Conservation (phyloP, 495 filamentous ascomycete genomes). For the Aspergillus ellipticus region DNA sequence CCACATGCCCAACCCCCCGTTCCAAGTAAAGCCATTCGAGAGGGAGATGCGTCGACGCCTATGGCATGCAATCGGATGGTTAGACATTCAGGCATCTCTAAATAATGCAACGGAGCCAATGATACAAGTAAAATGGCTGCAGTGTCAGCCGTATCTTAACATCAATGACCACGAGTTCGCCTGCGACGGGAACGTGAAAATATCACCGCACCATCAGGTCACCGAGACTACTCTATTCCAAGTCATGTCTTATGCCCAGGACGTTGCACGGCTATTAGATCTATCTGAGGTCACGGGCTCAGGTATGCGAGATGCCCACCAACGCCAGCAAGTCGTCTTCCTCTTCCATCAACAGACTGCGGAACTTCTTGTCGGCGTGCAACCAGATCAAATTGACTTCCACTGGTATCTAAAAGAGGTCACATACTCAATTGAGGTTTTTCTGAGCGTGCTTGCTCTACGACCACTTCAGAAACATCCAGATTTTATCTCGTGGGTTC, state of each 20-base stretch:
- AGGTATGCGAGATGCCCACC: not conserved
- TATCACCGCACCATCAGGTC: not conserved
- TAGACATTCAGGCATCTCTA: not conserved
- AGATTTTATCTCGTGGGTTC: not conserved
- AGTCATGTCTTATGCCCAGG: not conserved
- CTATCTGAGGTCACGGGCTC: too few species aligned
- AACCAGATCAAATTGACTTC: not conserved
- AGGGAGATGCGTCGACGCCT: not conserved
- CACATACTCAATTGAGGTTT: not conserved
- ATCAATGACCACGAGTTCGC: not conserved
- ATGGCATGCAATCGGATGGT: not conserved
- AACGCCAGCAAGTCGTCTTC: not conserved
- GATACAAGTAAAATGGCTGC: not conserved
- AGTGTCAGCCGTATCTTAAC: not conserved
- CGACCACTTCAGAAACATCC: not conserved
- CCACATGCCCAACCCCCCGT: not conserved
- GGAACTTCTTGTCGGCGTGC: not conserved
- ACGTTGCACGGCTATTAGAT: not conserved
- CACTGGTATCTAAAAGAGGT: not conserved
- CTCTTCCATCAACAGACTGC: not conserved
- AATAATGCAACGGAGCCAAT: not conserved
- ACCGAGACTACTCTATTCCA: not conserved
- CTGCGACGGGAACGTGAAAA: not conserved
- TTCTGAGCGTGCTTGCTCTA: not conserved
- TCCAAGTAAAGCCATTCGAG: not conserved